Conservation (phyloP, 169 alveolate genomes). For the Toxoplasma gondii region DNA sequence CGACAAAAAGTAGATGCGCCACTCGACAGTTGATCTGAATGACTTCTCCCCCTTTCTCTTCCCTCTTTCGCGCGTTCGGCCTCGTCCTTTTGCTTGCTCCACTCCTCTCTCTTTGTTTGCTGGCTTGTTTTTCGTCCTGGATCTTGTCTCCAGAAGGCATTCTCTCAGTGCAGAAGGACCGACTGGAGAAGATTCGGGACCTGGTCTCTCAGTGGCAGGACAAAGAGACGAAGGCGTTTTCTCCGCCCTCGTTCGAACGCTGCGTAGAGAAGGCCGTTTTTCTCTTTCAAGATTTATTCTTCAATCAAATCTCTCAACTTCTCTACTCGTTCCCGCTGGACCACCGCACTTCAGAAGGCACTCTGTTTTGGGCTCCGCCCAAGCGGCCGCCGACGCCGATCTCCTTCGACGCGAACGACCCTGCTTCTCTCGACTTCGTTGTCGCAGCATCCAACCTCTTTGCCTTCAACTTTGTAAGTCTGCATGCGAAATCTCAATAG, state of each 20-base stretch:
- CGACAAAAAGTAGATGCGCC: too few relatives aligned
- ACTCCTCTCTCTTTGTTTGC: not conserved
- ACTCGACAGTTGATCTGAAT: too few relatives aligned
- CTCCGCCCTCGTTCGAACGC: constrained; percentile 28
- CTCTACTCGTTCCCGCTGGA: constrained; percentile 95
- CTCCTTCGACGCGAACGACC: constrained; percentile 87
- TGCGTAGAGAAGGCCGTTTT: constrained; percentile 50
- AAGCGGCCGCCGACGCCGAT: constrained; percentile 97
- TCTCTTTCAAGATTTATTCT: constrained; percentile 86
- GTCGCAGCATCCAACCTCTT: constrained; percentile 90
- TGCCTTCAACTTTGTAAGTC: constrained; percentile 77
- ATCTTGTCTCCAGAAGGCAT: constrained; percentile 43
- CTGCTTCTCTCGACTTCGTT: constrained; percentile 86
- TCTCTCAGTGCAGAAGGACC: constrained; percentile 36
- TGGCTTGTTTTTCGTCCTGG: not conserved
- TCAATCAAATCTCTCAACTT: constrained; percentile 92
- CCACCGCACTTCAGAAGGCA: constrained; percentile 94
- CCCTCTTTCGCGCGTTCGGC: not conserved
- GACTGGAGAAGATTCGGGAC: constrained; percentile 34
- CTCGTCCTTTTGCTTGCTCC: not conserved
- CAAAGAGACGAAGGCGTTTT: too few relatives aligned
- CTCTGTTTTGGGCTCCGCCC: constrained; percentile 98
- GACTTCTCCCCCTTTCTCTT: not conserved
- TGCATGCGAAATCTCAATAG: not conserved
- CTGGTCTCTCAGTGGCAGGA: constrained; percentile 5